Evolutionary conservation across 116 monocot species (phyloP), one percentile per base, ranked within the genome.

Genomic region (Phalaenopsis hybrid): DNA sequence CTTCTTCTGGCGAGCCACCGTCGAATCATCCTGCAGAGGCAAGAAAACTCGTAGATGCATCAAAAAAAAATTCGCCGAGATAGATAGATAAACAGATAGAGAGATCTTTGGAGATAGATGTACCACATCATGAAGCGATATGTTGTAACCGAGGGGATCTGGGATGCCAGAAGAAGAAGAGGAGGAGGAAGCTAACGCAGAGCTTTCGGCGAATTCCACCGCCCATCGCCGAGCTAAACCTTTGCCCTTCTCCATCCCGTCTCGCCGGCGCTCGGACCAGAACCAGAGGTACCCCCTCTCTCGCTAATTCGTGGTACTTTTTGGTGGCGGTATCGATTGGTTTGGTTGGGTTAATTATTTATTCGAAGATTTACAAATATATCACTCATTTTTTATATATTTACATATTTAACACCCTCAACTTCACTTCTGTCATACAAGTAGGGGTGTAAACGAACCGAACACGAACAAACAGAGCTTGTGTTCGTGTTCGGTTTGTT

Each of bases 221-320:
- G 90, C 92, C 94, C 94, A 94, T 57, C 92, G 83, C 72, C 90
- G 87, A 13, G 94, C 90, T 86, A 92, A 83, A 13, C 92, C 94
- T 74, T 94, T 92, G 46, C 90, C 90, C 81, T 94, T 94, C 83
- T 94, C 94, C 92, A 90, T 94, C 46, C 52, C 13, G 12, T 52
- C 25, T 4, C 51, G 51, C 77, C 77, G 77, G 51, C 28, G 45
- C 9, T 75, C 10, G 15, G 15, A 45, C n/a, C 41, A 23, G 25
- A 15, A 3, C 51, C 1, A 51, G 10, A 3, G 9, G 1, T 11
- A 1, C 51, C 9, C 11, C 13, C 51, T 51, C 50, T 49, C 49
- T 49, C 49, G 6, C 49, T 49, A 41, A 41, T 41, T 31, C 31
- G 31, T 31, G 31, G 31, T 46, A 46, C 46, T 46, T 46, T 46